Percentiles rank a stretch among this genome's conserved stretches.
phyloP scores from a whole-genome alignment of 2,329 filamentous ascomycete species.

The Aspergillus sp. region DNA sequence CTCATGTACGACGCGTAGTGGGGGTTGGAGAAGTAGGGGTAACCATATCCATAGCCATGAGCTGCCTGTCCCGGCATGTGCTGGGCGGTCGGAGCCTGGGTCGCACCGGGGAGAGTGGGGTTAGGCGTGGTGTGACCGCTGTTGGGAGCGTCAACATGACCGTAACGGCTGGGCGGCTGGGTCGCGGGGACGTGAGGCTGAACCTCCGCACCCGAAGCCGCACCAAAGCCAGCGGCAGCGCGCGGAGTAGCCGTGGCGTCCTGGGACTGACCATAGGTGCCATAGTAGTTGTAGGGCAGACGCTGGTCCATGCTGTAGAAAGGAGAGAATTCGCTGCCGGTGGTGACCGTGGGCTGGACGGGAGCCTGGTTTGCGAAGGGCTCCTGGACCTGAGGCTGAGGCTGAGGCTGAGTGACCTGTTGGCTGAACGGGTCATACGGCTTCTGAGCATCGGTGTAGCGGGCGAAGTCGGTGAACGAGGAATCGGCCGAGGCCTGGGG shows the following conservation, averaged over 20 bases:
- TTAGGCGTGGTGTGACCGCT: conserved; percentile 91
- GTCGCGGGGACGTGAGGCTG: conserved; percentile 59
- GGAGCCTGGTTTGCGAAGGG: conserved; percentile 56
- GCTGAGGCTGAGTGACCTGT: conserved; percentile 62
- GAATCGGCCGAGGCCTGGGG: conserved; percentile 54
- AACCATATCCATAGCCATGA: conserved; percentile 59
- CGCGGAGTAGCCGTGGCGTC: conserved; percentile 72
- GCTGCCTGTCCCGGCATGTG: conserved; percentile 53
- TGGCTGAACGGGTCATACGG: conserved; percentile 84
- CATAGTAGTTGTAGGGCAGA: conserved; percentile 74
- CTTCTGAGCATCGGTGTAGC: conserved; percentile 66
- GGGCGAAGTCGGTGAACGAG: conserved; percentile 52
- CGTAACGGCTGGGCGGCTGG: conserved; percentile 75
- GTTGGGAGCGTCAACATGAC: conserved; percentile 69
- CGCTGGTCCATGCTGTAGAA: conserved; percentile 82
- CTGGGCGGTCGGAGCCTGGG: conserved; percentile 54
- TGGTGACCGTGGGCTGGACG: conserved; percentile 55
- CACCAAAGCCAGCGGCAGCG: conserved; percentile 71
- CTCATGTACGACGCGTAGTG: conserved; percentile 64
- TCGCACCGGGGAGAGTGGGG: conserved; percentile 62
- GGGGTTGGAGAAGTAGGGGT: conserved; percentile 60
- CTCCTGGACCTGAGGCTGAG: conserved; percentile 65
- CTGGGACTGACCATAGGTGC: conserved; percentile 65
- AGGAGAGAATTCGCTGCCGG: conserved; percentile 73
- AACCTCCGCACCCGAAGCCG: conserved; percentile 57